Evolutionary conservation across 202 grass and related monocot genomes (phyloP).

Genomic region (Eragrostis tef): DNA sequence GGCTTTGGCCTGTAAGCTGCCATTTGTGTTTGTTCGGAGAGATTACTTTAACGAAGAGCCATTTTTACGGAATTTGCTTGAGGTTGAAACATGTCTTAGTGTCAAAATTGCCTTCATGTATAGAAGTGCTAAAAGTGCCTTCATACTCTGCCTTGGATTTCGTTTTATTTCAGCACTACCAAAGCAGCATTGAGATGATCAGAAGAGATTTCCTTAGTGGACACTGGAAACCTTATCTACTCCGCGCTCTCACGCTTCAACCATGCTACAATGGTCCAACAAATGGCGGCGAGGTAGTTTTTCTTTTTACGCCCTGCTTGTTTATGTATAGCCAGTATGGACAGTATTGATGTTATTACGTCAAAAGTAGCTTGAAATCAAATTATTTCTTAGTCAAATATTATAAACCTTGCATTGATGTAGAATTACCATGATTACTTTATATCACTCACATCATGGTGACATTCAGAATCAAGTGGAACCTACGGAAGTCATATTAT

Average conservation of each 20-base stretch:
- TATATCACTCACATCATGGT: not conserved
- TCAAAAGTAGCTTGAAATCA: constrained; percentile 15
- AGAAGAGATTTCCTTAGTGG: constrained; percentile 93
- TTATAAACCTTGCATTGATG: constrained; percentile 22
- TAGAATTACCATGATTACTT: constrained; percentile 16
- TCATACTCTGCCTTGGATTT: constrained; percentile 23
- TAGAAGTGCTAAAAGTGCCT: constrained; percentile 25
- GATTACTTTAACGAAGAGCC: constrained; percentile 99
- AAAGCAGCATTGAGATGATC: constrained; percentile 98
- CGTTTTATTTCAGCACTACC: constrained; percentile 69
- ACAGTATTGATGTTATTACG: constrained; percentile 4
- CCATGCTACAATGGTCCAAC: constrained; percentile 77
- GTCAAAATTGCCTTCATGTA: constrained; percentile 18
- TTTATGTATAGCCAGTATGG: not conserved
- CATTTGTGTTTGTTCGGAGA: constrained; percentile 94
- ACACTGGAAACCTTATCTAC: constrained; percentile 95
- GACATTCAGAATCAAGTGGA: constrained; percentile 15
- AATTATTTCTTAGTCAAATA: constrained; percentile 24
- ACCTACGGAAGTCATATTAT: constrained; percentile 18
- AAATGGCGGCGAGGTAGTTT: constrained; percentile 83
- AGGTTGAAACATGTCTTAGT: constrained; percentile 66
- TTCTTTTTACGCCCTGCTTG: not conserved
- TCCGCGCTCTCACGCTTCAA: constrained; percentile 73
- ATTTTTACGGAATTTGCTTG: constrained; percentile 96
- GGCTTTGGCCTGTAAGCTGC: constrained; percentile 96